Evolutionary conservation across 2,329 filamentous ascomycete species (phyloP).

Genomic region (Trichoderma citrinoviride): DNA sequence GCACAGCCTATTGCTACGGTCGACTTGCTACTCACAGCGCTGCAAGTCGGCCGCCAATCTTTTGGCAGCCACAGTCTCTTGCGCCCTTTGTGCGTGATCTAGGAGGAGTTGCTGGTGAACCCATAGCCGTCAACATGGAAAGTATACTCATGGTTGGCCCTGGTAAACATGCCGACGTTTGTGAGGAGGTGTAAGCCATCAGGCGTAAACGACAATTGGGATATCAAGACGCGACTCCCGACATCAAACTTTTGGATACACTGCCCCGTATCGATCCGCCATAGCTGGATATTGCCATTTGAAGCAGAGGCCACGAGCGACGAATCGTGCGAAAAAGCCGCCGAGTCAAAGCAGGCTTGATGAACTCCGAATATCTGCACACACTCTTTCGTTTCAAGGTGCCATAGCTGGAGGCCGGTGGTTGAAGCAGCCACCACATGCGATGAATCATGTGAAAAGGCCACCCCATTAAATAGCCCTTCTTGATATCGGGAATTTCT

Average conservation of each 20-base stretch:
- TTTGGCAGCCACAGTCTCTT: conserved; percentile 22
- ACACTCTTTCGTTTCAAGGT: not conserved
- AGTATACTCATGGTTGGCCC: not conserved
- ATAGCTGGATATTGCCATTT: not conserved
- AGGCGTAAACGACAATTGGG: not conserved
- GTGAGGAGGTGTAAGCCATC: not conserved
- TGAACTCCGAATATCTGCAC: not conserved
- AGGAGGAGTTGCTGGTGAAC: conserved; percentile 10
- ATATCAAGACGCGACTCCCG: not conserved
- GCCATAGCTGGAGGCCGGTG: not conserved
- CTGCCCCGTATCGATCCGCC: not conserved
- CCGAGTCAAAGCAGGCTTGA: not conserved
- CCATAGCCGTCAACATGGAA: not conserved
- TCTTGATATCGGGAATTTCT: too few species aligned
- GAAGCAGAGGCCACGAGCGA: not conserved
- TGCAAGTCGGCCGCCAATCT: conserved; percentile 19
- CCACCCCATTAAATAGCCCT: too few species aligned
- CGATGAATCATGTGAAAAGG: not conserved
- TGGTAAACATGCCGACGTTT: not conserved
- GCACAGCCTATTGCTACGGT: conserved; percentile 19
- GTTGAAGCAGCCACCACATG: not conserved
- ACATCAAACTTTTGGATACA: not conserved
- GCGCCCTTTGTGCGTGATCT: conserved; percentile 21
- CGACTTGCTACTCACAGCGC: not conserved
- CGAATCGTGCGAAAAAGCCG: conserved; percentile 12